Evolutionary conservation across 495 filamentous ascomycete species (phyloP).

Genomic region (Penicillium manginii): DNA sequence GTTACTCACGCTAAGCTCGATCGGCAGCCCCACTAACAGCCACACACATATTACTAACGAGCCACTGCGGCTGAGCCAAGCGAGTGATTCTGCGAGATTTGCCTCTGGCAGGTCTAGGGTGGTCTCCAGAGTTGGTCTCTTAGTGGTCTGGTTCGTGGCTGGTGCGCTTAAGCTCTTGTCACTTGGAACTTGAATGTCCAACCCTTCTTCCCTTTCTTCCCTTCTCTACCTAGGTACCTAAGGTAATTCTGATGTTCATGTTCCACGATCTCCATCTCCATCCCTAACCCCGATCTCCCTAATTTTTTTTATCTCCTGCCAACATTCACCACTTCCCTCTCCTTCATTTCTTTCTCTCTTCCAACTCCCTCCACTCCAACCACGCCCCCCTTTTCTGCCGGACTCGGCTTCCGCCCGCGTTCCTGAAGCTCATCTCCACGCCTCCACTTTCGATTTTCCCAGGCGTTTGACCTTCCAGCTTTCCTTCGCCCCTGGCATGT

Average conservation of each 20-base stretch:
- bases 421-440: slow-evolving; percentile 14
- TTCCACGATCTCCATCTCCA: slow-evolving; percentile 2
- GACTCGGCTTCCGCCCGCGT: slow-evolving; percentile 8
- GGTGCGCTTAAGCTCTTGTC: slow-evolving; percentile 26
- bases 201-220: slow-evolving; percentile 18
- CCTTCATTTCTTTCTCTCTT: slow-evolving; percentile 4
- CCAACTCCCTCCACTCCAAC: neutral
- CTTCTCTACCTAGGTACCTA: slow-evolving; percentile 9
- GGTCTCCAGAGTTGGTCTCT: no score
- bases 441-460: slow-evolving; percentile 34
- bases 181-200: slow-evolving; percentile 14
- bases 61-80: slow-evolving; percentile 2
- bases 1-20: no score
- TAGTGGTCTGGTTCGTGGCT: slow-evolving; percentile 14
- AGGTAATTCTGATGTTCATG: neutral
- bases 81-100: slow-evolving; percentile 1
- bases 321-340: slow-evolving; percentile 1
- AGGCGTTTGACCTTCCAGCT: slow-evolving; percentile 17
- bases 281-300: slow-evolving; percentile 6
- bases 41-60: neutral
- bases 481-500: slow-evolving; percentile 42
- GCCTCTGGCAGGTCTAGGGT: neutral
- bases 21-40: slow-evolving; percentile 1
- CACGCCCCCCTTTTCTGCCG: slow-evolving; percentile 9
- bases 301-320: slow-evolving; percentile 2